These are phyloP conservation scores for Physcia stellaris DNA, from an alignment of 495 filamentous ascomycete species.

Conservation along the genomic window DNA sequence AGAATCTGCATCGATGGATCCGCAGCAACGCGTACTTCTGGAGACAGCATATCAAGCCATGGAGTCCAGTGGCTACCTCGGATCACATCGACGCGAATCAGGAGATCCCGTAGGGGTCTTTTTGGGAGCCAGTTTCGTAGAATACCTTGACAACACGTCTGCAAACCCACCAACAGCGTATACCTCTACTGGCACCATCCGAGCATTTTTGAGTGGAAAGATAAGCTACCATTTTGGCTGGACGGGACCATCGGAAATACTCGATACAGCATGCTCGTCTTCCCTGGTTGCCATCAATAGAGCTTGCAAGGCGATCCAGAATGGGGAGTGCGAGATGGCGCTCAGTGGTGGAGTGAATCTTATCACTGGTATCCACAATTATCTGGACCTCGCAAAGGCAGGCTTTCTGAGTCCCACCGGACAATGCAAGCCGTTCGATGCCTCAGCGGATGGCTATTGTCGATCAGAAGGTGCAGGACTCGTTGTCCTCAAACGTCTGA, in stretches of 20 bases:
- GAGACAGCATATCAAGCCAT: constrained; percentile 36
- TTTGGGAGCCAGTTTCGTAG: constrained; percentile 18
- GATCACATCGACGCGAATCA: background rate
- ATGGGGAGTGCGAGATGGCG: constrained; percentile 23
- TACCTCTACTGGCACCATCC: constrained; percentile 18
- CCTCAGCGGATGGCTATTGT: constrained; percentile 24
- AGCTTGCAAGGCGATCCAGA: constrained; percentile 18
- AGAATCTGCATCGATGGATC: constrained; percentile 37
- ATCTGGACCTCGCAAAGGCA: constrained; percentile 25
- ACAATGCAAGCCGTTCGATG: constrained; percentile 50
- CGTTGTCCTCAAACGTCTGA: constrained; percentile 39
- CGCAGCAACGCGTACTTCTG: constrained; percentile 36
- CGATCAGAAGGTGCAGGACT: constrained; percentile 23
- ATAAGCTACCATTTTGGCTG: constrained; percentile 29
- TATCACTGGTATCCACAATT: constrained; percentile 14
- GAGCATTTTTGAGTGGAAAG: constrained; percentile 18
- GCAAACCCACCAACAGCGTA: constrained; percentile 22
- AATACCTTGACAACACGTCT: constrained; percentile 24
- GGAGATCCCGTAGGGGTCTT: constrained; percentile 23
- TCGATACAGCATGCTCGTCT: constrained; percentile 29
- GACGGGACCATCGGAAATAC: constrained; percentile 22
- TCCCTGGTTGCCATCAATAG: constrained; percentile 18
- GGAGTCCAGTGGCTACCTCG: constrained; percentile 31
- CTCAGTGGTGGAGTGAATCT: constrained; percentile 25
- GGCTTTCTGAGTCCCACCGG: constrained; percentile 31